Conservation (phyloP, 2,329 filamentous ascomycete species). For the Fusarium dimerum region DNA sequence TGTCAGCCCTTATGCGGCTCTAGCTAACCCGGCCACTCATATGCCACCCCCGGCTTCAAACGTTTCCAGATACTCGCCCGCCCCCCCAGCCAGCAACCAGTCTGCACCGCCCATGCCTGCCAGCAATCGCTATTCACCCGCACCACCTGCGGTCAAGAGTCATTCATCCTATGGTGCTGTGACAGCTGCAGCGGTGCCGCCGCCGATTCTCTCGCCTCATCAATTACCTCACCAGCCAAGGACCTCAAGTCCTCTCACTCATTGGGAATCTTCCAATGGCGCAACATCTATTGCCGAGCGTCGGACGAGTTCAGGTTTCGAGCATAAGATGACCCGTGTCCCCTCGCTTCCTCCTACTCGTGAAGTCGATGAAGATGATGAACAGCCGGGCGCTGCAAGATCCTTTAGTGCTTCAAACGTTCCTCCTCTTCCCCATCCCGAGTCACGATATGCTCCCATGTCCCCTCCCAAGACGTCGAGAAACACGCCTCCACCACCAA, state of each 20-base stretch:
- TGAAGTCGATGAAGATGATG: conserved; percentile 62
- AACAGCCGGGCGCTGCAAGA: conserved; percentile 29
- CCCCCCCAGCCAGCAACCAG: conserved; percentile 40
- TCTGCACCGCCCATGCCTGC: conserved; percentile 41
- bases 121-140: conserved; percentile 55
- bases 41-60: conserved; percentile 37
- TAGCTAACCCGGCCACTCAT: conserved; percentile 39
- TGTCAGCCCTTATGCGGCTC: conserved; percentile 53
- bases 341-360: conserved; percentile 61
- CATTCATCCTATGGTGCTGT: conserved; percentile 44
- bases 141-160: conserved; percentile 42
- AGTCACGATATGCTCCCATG: conserved; percentile 42
- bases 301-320: conserved; percentile 54
- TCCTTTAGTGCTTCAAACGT: conserved; percentile 28
- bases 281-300: conserved; percentile 48
- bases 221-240: conserved; percentile 59
- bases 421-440: conserved; percentile 26
- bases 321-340: conserved; percentile 55
- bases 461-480: conserved; percentile 35
- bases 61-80: conserved; percentile 63
- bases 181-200: conserved; percentile 37
- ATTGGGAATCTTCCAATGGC: conserved; percentile 55
- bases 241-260: conserved; percentile 66
- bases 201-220: conserved; percentile 35
- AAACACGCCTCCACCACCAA: conserved; percentile 53